Evolutionary conservation across 2,329 filamentous ascomycete genomes (phyloP), one percentile per base, ranked within the genome.

Genomic region (Rugonectria rugulosa): DNA sequence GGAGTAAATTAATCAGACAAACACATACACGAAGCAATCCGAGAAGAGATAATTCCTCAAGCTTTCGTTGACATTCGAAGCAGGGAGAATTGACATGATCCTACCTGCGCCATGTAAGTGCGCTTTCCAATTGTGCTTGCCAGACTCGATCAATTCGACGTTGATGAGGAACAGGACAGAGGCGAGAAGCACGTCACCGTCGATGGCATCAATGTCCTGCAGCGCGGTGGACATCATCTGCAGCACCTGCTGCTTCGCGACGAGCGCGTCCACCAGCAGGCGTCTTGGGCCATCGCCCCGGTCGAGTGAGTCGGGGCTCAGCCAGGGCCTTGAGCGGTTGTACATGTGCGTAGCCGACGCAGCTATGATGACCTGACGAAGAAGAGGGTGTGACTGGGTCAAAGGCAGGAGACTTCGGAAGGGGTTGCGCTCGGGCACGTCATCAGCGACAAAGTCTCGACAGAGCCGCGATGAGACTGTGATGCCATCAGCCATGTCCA

Each of bases 121-220:
- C 12, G 74, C 73, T 41, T 74, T 76, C 79, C 79, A 81, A 11
- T 75, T 76, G 31, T 78, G 73, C 60, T 75, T 78, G 2, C 78
- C 78, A 12, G 77, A 78, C 66, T 81, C 79, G 45, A 81, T 78
- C 42, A 81, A 69, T 67, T 82, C 77, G 44, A 81, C 71, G 57
- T 81, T 79, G 68, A 82, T 72, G 60, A 81, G 77, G 64, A 81
- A 81, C 15, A 81, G 69, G 3, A 79, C 76, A 0, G 79, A 76
- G 1, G 79, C 76, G 3, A 81, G 70, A 3, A 80, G 68, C 9
- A 78, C 72, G 38, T 78, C 76, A 12, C 71, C 71, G 12, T 72
- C 73, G 2, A 72, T 69, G 3, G 70, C 67, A 9, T 73, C 69
- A 9, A 78, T 68, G 15, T 73, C 65, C 45, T 73, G 69, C 19